Base-by-base conservation (phyloP, 2,329 filamentous ascomycete genomes). In the Phaeoacremonium minimum region DNA sequence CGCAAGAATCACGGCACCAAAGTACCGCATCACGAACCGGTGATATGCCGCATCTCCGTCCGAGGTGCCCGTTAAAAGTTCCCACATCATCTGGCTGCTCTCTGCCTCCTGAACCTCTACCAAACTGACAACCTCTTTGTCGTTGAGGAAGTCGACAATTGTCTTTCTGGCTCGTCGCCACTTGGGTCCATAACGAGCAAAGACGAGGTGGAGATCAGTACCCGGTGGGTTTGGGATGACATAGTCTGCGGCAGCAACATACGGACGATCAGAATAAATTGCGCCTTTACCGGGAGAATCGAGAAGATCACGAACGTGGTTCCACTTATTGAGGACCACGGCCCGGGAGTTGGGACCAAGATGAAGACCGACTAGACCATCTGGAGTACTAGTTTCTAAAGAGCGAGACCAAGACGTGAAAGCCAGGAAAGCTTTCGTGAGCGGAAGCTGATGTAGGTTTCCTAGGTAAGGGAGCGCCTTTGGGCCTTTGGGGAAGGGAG, bases 361-460 rank as follows among this genome's bases (percentile, higher is more conserved):
- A 13, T 32, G 42, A 6, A 51, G 38, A 18, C 49, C 45, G 15
- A 48, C 37, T 9, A 49, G 36, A 13, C 48, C 49, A 15, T 42
- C 32, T 6, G 28, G 12, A 12, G 37, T 36, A 4, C 33, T 35
- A 14, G 40, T 41, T 7, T 40, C 43, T 28, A 44, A 42, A 13
- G 34, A 41, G 12, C 32, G 34, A 6, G 41, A 34, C 39, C 46
- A 45, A 19, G 42, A 39, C 8, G 44, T 38, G 37, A 51, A 44
- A 18, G 40, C 26, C 17, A 50, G 30, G 28, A 43, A 48, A 5
- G 34, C 9, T 28, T 45, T 50, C 5, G 33, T 18, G 1, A 40
- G 15, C 2, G 47, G 41, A 18, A 50, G 36, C 22, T 51, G 48
- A 18, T 51, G 49, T 15, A 51, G 40, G 15, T 52, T 52, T 3